Evolutionary conservation across 495 filamentous ascomycete species (phyloP), one percentile per base, ranked within the genome.

Genomic region (Ramalina peruviana): DNA sequence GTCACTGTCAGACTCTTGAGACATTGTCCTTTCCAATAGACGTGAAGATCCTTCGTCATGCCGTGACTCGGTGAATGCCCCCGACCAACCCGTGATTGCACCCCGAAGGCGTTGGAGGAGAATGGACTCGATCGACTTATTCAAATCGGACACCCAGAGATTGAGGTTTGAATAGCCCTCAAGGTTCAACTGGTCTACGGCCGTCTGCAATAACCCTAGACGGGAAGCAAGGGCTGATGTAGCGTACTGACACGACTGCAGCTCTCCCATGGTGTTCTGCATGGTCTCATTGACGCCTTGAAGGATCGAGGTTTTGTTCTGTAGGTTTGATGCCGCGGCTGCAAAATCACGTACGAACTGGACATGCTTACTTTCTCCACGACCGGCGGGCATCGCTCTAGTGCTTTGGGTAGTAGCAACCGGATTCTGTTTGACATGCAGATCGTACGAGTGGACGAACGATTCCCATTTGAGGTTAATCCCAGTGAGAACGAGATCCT

Each of bases 291-390:
- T 81, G 62, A 95, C 90, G 6, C 75, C 76, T 38, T 79, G 71
- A 42, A 99, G 69, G 0, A 81, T 82, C 1, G 75, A 71, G 0
- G 87, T 88, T 65, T 99, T 99, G 5, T 67, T 73, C 60, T 97
- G 93, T 6, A 99, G 75, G 27, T 88, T 68, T 1, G 87, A 87
- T 21, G 93, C 86, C 1, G 86, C 79, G 1, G 74, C 71, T 36
- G 86, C 87, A 60, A 99, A 96, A 56, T 96, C 88, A 25, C 88
- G 81, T 38, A 97, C 86, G 64, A 94, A 97, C 60, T 95, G 83
- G 45, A 95, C 86, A 65, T 98, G 92, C 62, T 86, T 87, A 66
- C 86, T 95, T 62, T 94, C 88, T 33, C 77, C 75, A 43, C 79
- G 68, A 51, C 77, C 72, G 49, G 85, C 82, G 43, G 83, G 68